Evolutionary conservation across 148 eudicot genomes (phyloP), one percentile per base, ranked within the genome.

Genomic region (Chenopodium berlandieri): DNA sequence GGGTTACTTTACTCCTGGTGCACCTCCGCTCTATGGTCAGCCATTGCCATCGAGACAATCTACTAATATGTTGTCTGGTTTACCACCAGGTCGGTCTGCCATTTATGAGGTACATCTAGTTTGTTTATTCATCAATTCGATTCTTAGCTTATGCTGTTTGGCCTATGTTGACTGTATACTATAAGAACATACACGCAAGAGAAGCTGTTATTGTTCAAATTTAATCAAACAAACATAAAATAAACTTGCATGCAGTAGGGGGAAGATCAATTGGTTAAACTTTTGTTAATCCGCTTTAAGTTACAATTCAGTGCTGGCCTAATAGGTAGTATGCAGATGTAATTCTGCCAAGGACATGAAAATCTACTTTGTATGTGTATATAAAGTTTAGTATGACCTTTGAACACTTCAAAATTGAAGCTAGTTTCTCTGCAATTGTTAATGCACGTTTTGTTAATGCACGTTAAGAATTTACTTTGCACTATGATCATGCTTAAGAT

Each of bases 1-100:
- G 75, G 81, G 79, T 81, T 88, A 86, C 78, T 13, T 77, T 32
- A 64, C 77, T 64, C 22, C 64, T 67, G 86, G 84, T 32, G 84
- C 84, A 72, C 50, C 80, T 69, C 81, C 88, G 20, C 83, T 88
- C 48, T 86, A 86, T 73, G 87, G 88, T 50, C 88, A 86, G 76
- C 88, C 90, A 52, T 84, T 88, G 85, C 84, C 78, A 32, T 71
- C 85, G 22, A 82, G 82, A 60, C 88, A 79, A 58, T 52, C 83
- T 52, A 78, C 84, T 67, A 66, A 86, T 32, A 71, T 81, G 69
- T 89, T 89, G 91, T 79, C 93, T 82, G 86, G 89, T 80, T 66
- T 83, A 48, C 85, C 87, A 72, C 88, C 92, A 78, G 90, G 90
- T 84, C 84, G 86, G 68, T 37, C 89, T 66, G 87, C 82, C 74